Base-by-base conservation (phyloP, 306 rosid species). In the Castanea mollissima region DNA sequence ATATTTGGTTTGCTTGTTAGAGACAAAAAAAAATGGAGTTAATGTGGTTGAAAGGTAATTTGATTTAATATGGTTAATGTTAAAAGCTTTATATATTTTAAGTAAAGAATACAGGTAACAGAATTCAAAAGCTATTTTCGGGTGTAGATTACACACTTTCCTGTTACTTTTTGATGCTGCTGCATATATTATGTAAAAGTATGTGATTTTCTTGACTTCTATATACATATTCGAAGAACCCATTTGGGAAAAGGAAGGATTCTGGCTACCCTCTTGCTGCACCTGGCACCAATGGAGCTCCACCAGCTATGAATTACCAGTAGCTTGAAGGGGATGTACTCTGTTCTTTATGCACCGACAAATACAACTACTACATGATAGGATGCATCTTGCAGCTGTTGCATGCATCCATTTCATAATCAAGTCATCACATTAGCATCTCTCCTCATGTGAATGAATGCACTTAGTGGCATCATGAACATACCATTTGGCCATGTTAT, bases 371-470 rank as follows among this genome's bases (percentile, higher is more conserved):
- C 92, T 85, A 81, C 91, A 85, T 94, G 82, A 91, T 95, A 95
- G 92, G 98, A 90, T 93, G 96, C 97, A 95, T 95, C 98, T 84
- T 90, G 99, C 96, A 83, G 99, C 97, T 76, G 88, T 91, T 88
- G 87, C 92, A 91, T 95, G 97, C 98, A 91, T 95, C 99, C 96
- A 95, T 95, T 89, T 83, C 94, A 91, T 88, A 78, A 80, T 91
- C 94, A 91, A 92, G 92, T 90, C 93, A 91, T 92, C 94, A 84
- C 98, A 91, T 91, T 86, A 82, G 86, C 93, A 94, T 94, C 92
- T 83, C 83, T 88, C 86, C 86, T 90, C 91, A 85, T 91, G 91
- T 87, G 85, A 87, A 88, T 89, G 92, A 91, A 85, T 86, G 90
- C 97, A 88, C 91, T 5, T 88, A 80, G 81, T 91, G 97, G 92